These are phyloP conservation scores for Thuja plicata DNA, from an alignment of 83 land plant genomes.

Conservation along the genomic window DNA sequence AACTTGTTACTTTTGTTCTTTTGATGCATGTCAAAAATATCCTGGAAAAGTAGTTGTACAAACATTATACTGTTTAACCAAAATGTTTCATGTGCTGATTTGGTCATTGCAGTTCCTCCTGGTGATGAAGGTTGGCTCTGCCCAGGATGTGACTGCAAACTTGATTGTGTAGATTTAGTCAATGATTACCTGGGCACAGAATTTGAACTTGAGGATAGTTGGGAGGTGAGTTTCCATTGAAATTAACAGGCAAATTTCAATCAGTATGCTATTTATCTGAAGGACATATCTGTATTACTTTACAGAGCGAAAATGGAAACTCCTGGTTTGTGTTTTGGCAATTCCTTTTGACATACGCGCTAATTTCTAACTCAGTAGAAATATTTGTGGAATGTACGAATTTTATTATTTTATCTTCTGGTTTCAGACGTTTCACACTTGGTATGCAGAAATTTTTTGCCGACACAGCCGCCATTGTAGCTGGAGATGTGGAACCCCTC, in stretches of 20 bases:
- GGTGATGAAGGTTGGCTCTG: conserved; percentile 98
- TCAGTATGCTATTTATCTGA: background rate
- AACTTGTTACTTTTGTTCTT: conserved; percentile 1
- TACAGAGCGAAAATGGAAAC: background rate
- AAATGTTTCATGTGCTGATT: background rate
- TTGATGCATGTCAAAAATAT: background rate
- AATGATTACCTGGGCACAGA: conserved; percentile 72
- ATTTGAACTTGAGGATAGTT: conserved; percentile 56
- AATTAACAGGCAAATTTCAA: background rate
- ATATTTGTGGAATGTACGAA: background rate
- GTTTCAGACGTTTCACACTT: background rate
- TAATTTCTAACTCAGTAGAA: background rate
- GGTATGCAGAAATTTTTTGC: conserved; percentile 76
- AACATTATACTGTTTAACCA: background rate
- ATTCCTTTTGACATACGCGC: background rate
- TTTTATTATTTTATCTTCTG: background rate
- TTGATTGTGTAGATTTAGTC: conserved; percentile 69
- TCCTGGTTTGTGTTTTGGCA: background rate
- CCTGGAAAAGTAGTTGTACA: background rate
- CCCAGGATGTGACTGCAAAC: conserved; percentile 94
- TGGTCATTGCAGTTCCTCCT: conserved; percentile 78
- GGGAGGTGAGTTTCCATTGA: conserved; percentile 67
- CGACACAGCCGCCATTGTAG: conserved; percentile 58
- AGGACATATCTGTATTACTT: background rate
- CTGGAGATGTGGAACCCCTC: conserved; percentile 23